Conservation (phyloP, 176 grass and related monocot genomes). For the Elaeis guineensis region DNA sequence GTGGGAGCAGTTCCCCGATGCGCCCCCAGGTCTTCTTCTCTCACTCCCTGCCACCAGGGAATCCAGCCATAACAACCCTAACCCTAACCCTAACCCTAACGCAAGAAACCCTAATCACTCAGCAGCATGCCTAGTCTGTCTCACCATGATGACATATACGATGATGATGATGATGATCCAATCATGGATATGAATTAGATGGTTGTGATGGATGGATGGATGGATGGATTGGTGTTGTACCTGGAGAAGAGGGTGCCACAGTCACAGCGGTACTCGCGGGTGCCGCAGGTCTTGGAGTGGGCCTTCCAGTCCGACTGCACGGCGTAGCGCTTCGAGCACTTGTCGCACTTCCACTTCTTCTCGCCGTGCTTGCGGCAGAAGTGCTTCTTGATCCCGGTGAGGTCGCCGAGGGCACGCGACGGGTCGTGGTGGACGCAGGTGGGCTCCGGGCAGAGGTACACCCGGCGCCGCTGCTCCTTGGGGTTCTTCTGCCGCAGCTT, state of each 20-base stretch:
- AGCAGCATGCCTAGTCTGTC: too few relatives aligned
- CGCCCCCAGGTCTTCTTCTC: too few relatives aligned
- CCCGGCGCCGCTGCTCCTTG: slow-evolving; percentile 14
- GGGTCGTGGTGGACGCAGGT: slow-evolving; percentile 19
- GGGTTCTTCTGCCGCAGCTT: slow-evolving; percentile 27
- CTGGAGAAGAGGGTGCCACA: slow-evolving; percentile 25
- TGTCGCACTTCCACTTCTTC: slow-evolving; percentile 27
- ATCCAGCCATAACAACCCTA: slow-evolving; percentile 5
- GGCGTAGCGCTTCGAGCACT: slow-evolving; percentile 21
- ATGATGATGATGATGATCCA: too few relatives aligned
- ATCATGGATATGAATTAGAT: too few relatives aligned
- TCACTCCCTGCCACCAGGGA: too few relatives aligned
- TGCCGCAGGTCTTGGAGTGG: slow-evolving; percentile 23
- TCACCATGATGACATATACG: too few relatives aligned
- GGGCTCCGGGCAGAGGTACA: slow-evolving; percentile 16
- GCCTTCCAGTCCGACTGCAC: slow-evolving; percentile 29
- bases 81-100: slow-evolving; percentile 12
- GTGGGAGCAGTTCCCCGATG: slow-evolving; percentile 2
- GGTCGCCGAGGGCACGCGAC: slow-evolving; percentile 18
- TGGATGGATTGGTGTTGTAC: neutral
- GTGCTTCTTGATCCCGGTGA: slow-evolving; percentile 24
- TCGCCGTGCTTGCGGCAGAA: slow-evolving; percentile 22
- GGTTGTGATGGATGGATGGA: neutral
- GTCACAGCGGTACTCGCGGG: slow-evolving; percentile 24
- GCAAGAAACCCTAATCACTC: neutral